Conservation (phyloP, 768 basidiomycete genomes). For the Lanmaoa rubissima region DNA sequence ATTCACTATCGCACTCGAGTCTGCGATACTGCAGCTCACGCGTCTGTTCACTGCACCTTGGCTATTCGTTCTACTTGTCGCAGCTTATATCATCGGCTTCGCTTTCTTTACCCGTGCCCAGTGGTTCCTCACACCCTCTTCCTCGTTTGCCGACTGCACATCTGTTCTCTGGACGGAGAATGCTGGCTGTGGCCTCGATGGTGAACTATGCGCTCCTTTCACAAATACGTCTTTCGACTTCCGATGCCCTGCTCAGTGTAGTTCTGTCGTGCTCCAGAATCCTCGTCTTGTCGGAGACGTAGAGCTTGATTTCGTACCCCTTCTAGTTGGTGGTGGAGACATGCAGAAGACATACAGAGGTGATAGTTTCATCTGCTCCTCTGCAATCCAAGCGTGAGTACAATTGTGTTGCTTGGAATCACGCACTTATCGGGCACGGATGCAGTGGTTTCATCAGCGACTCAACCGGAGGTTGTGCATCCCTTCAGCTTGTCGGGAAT, state of each 20-base stretch:
- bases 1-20: slow-evolving; percentile 52
- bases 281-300: slow-evolving; percentile 69
- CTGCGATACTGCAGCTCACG: slow-evolving; percentile 49
- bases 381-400: slow-evolving; percentile 76
- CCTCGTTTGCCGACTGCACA: slow-evolving; percentile 65
- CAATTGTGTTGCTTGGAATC: neutral
- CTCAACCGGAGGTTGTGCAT: slow-evolving; percentile 73
- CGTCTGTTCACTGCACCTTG: slow-evolving; percentile 49
- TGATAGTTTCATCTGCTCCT: slow-evolving; percentile 82
- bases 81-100: slow-evolving; percentile 67
- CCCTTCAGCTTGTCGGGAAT: slow-evolving; percentile 65
- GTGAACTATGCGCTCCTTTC: slow-evolving; percentile 62
- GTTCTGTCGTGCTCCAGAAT: slow-evolving; percentile 63
- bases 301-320: slow-evolving; percentile 63
- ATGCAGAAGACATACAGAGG: slow-evolving; percentile 68
- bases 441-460: slow-evolving; percentile 63
- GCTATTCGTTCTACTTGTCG: slow-evolving; percentile 53
- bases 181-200: slow-evolving; percentile 73
- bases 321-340: slow-evolving; percentile 88
- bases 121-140: slow-evolving; percentile 65
- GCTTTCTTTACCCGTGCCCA: slow-evolving; percentile 72
- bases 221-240: slow-evolving; percentile 62
- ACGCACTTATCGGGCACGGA: slow-evolving; percentile 7
- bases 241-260: slow-evolving; percentile 77
- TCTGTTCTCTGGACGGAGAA: slow-evolving; percentile 68